phyloP scores from a whole-genome alignment of 495 filamentous ascomycete genomes.

The Daldinia grandis region DNA sequence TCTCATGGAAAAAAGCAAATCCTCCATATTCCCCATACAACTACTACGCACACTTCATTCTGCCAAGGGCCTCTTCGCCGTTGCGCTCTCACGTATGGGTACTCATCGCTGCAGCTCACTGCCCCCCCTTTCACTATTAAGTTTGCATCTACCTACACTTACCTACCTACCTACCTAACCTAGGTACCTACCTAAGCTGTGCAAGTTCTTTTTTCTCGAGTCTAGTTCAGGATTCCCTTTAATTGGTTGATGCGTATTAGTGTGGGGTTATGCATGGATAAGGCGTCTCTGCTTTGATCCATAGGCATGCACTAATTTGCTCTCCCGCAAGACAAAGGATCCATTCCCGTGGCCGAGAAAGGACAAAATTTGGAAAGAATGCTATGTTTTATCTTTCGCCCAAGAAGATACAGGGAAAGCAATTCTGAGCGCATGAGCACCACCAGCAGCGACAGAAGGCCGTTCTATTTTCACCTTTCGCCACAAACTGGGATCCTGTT shows the following conservation, averaged over 20 bases:
- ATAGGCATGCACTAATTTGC: slow-evolving; percentile 23
- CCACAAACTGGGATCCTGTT: slow-evolving; percentile 2
- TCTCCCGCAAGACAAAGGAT: slow-evolving; percentile 9
- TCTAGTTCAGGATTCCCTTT: neutral
- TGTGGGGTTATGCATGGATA: slow-evolving; percentile 27
- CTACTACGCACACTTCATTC: neutral
- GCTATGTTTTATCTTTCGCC: slow-evolving; percentile 36
- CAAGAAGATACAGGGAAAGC: slow-evolving; percentile 36
- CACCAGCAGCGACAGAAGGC: slow-evolving; percentile 7
- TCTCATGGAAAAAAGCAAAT: slow-evolving; percentile 14
- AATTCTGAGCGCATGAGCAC: slow-evolving; percentile 21
- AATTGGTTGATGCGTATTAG: slow-evolving; percentile 3
- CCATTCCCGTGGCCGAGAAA: neutral
- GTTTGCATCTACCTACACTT: slow-evolving; percentile 31
- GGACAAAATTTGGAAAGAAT: slow-evolving; percentile 21
- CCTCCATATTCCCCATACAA: neutral
- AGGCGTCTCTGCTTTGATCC: slow-evolving; percentile 12
- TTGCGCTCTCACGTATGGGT: neutral
- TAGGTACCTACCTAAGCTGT: slow-evolving; percentile 32
- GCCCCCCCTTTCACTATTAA: neutral
- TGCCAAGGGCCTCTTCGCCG: neutral
- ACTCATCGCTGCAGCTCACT: neutral
- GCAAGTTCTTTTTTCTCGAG: slow-evolving; percentile 20
- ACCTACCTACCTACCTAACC: too few relatives aligned
- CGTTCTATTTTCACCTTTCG: neutral